Evolutionary conservation across 1,139 yeast species (phyloP), one percentile per base, ranked within the genome.

Genomic region (Hyphopichia burtonii): DNA sequence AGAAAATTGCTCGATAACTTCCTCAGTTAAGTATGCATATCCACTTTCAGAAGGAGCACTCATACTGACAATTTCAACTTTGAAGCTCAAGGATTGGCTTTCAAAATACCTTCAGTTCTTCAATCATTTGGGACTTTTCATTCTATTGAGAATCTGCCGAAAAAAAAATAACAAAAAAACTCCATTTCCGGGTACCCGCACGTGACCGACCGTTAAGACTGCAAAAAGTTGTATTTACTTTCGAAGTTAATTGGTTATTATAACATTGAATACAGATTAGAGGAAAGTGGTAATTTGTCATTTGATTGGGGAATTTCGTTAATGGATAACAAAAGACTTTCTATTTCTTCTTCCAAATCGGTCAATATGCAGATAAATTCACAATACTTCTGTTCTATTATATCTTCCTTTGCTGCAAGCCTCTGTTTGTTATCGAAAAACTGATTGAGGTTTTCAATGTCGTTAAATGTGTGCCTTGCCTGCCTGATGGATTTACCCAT

Each of bases 21-120:
- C 68, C 14, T 58, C 56, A 31, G 62, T 63, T 44, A 68, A 51
- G 54, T 63, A 66, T 22, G 46, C 44, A 43, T 49, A 55, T 3
- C 6, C 31, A 25, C n/a, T 12, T 5, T 31, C 34, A 17, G 34
- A 31, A 17, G 14, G n/a, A 17, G 3, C 11, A 31, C 34, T 31
- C 34, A 31, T 31, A 12, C n/a, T 25, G 11, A 8, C n/a, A 25
- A 14, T 27, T 5, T 27, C 18, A 30, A 5, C 4, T n/a, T 16
- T 30, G 32, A 30, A 7, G 18, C 5, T 30, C 8, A 30, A 17
- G 18, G 32, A 30, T 30, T 30, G 32, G 11, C 10, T 10, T 11
- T 27, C 12, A 6, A 27, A 12, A 27, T 4, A 11, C 31, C 12
- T 6, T 6, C 15, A 7, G 15, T 27, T 14, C 15, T 5, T 27